Base-by-base conservation (phyloP, 768 basidiomycete genomes). In the Trametes punicea region DNA sequence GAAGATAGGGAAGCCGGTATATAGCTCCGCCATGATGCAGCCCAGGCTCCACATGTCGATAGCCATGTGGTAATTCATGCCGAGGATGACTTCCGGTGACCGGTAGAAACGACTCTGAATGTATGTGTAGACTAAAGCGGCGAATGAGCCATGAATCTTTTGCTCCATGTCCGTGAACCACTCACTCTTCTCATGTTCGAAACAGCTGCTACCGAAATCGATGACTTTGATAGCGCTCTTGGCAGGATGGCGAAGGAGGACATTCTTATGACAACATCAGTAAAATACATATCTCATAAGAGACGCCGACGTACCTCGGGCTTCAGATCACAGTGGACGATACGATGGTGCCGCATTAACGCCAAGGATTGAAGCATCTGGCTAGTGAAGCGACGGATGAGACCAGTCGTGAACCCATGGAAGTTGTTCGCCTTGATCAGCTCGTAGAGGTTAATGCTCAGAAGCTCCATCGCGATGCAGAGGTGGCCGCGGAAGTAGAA, bases 41-140 rank as follows among this genome's bases (percentile, higher is more conserved):
- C 97, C 97, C 63, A 99, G 72, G 76, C 93, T 96, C 97, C 97
- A 99, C 95, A 99, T 99, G 69, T 98, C 93, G 60, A 95, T 96
- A 30, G 91, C 94, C 93, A 97, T 98, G 68, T 96, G 93, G 70
- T 99, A 99, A 70, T 94, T 97, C 89, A 96, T 92, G 50, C 97
- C 97, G 34, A 99, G 82, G 53, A 99, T 99, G 64, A 99, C 96
- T 73, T 99, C 97, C 3, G 97, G 97, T 18, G 94, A 97, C n/a
- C 97, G 93, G 74, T 99, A 99, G 77, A 99, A 99, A 38, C 97
- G 91, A 74, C 93, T 96, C 72, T 98, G 97, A 62, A 99, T 98
- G 68, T 99, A 99, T 1, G 97, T 99, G 71, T 98, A 99, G 60
- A 99, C 97, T 99, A 60, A 4, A 23, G 39, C 41, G 56, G 39